phyloP scores from a whole-genome alignment of 805 yeast species.

The Yamadazyma scolyti region DNA sequence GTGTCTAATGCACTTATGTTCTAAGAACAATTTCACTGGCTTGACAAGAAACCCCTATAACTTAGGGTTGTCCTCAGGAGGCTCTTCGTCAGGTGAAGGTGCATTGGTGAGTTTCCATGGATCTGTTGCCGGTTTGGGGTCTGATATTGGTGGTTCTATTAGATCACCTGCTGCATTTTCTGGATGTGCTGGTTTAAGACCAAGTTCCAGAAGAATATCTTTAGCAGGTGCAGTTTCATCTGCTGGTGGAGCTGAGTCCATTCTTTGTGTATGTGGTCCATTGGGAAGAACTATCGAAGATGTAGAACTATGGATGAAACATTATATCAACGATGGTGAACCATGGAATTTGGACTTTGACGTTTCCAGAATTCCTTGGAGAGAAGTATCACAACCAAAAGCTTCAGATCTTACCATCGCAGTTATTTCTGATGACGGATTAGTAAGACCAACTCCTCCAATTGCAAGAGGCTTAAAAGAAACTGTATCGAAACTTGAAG shows the following conservation, averaged over 20 bases:
- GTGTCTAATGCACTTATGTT: conserved; percentile 41
- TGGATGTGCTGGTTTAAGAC: conserved; percentile 39
- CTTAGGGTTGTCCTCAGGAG: conserved; percentile 36
- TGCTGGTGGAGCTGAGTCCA: conserved; percentile 60
- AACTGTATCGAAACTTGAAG: conserved; percentile 50
- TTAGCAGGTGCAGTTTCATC: conserved; percentile 45
- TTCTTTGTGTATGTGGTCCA: conserved; percentile 66
- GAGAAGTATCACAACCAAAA: conserved; percentile 35
- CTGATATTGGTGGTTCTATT: conserved; percentile 43
- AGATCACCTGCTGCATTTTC: conserved; percentile 41
- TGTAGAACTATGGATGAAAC: conserved; percentile 63
- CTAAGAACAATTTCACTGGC: conserved; percentile 38
- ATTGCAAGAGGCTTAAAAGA: conserved; percentile 52
- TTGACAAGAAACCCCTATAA: conserved; percentile 33
- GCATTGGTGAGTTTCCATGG: conserved; percentile 40
- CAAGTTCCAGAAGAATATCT: conserved; percentile 34
- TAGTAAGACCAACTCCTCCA: conserved; percentile 68
- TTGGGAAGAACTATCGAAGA: conserved; percentile 62
- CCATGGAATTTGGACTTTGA: conserved; percentile 57
- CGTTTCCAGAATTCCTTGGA: conserved; percentile 51
- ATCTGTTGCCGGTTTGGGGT: conserved; percentile 36
- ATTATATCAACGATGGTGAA: conserved; percentile 57
- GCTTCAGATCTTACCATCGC: conserved; percentile 54
- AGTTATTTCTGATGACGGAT: conserved; percentile 59
- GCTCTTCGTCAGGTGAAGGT: conserved; percentile 46